A percentile compares a stretch with the other conserved stretches of the same genome.
Conservation (phyloP, 768 basidiomycete genomes). For the Suillus decipiens region DNA sequence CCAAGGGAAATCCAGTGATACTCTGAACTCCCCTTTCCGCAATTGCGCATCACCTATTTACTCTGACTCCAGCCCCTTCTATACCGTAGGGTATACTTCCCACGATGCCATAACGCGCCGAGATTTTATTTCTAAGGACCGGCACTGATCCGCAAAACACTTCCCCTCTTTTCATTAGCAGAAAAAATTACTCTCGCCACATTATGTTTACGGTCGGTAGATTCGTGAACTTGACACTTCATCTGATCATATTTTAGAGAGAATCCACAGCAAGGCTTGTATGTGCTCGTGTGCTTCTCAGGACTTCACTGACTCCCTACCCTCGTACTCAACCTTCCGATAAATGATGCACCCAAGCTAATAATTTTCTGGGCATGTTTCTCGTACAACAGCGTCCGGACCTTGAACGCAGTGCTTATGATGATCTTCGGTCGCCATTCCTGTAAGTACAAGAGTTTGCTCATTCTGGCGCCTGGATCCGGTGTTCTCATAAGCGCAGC, state of each 20-base stretch:
- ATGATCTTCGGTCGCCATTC: not conserved
- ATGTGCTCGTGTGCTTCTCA: constrained; percentile 1
- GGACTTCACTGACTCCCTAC: not conserved
- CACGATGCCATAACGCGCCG: not conserved
- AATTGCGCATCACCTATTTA: not conserved
- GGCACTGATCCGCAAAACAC: not conserved
- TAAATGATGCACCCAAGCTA: not conserved
- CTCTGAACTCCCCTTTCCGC: not conserved
- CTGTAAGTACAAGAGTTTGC: not conserved
- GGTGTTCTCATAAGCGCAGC: not conserved
- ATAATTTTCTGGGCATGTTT: not conserved
- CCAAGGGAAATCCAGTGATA: not conserved
- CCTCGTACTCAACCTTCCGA: not conserved
- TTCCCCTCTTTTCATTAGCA: not conserved
- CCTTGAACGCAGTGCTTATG: not conserved
- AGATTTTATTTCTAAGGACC: not conserved
- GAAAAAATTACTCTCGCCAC: not conserved
- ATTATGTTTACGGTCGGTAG: not conserved
- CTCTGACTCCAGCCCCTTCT: not conserved
- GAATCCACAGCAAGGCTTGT: not conserved
- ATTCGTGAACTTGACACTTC: not conserved
- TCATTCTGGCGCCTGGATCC: not conserved
- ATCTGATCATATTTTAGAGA: not conserved
- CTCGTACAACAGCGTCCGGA: not conserved
- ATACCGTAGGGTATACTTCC: not conserved